A percentile compares a stretch with the other conserved stretches of the same genome.
phyloP scores from a whole-genome alignment of 2,329 filamentous ascomycete genomes.

The Colletotrichum sojae region DNA sequence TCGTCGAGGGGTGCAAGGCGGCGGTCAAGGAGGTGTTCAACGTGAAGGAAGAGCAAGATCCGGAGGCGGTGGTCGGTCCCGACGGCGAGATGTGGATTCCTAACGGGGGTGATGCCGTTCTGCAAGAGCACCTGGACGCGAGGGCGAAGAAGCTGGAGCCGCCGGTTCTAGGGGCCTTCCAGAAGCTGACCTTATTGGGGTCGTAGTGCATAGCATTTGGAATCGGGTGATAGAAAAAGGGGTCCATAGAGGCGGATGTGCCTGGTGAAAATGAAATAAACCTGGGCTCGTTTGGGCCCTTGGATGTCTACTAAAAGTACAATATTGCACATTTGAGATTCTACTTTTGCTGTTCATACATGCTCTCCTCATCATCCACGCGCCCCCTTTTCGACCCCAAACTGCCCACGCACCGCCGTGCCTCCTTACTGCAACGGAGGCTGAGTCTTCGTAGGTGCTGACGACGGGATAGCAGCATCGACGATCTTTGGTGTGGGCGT shows the following conservation, averaged over 20 bases:
- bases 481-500: background rate
- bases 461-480: conserved; percentile 1
- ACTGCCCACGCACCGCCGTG: background rate
- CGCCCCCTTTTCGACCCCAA: background rate
- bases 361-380: background rate
- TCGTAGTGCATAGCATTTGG: conserved; percentile 45
- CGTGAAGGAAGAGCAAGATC: conserved; percentile 42
- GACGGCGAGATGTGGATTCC: conserved; percentile 50
- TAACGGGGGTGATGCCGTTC: conserved; percentile 66
- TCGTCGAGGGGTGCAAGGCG: conserved; percentile 77
- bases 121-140: conserved; percentile 65
- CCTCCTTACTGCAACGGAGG: conserved; percentile 29
- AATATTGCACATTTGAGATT: conserved; percentile 42
- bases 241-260: too few species aligned
- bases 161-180: conserved; percentile 64
- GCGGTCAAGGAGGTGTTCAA: conserved; percentile 80
- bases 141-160: conserved; percentile 61
- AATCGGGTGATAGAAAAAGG: too few species aligned
- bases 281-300: background rate
- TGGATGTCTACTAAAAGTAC: conserved; percentile 40
- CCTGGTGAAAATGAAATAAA: too few species aligned
- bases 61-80: conserved; percentile 39
- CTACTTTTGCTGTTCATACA: conserved; percentile 37
- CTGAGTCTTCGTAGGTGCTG: conserved; percentile 15
- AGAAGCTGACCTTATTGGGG: conserved; percentile 66